phyloP scores from a whole-genome alignment of 768 basidiomycete species.

The Leccinum disarticulatum region DNA sequence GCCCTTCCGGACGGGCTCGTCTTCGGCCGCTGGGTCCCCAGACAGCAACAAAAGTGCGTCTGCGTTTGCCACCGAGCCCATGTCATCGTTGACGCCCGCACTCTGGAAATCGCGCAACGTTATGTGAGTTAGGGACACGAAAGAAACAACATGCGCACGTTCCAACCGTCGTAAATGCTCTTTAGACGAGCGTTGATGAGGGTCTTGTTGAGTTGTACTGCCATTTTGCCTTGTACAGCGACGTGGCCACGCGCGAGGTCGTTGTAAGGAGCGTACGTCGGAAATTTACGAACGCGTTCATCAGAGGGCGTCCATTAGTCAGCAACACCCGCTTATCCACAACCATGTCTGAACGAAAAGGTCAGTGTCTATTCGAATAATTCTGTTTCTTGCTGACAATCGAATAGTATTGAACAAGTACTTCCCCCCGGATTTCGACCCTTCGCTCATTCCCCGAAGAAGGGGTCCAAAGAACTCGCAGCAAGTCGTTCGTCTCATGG shows the following conservation, averaged over 20 bases:
- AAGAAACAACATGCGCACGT: slow-evolving; percentile 39
- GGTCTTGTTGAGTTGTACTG: slow-evolving; percentile 69
- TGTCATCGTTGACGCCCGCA: slow-evolving; percentile 70
- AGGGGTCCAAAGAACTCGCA: slow-evolving; percentile 92
- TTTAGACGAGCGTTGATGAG: slow-evolving; percentile 57
- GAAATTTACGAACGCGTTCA: slow-evolving; percentile 36
- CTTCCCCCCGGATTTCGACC: slow-evolving; percentile 98
- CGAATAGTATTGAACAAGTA: slow-evolving; percentile 85
- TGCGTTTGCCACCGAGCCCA: slow-evolving; percentile 60
- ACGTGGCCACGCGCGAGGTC: slow-evolving; percentile 15
- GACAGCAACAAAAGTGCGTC: slow-evolving; percentile 73
- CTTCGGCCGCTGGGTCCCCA: slow-evolving; percentile 80
- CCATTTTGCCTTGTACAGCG: slow-evolving; percentile 41
- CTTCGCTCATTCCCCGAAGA: slow-evolving; percentile 89
- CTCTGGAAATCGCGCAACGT: slow-evolving; percentile 40
- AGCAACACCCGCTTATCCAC: slow-evolving; percentile 23
- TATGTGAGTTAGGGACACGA: slow-evolving; percentile 16
- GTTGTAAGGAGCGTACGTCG: slow-evolving; percentile 18
- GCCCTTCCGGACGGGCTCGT: slow-evolving; percentile 88
- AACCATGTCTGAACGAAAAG: slow-evolving; percentile 84
- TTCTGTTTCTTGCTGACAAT: slow-evolving; percentile 3
- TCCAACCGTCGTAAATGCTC: slow-evolving; percentile 62
- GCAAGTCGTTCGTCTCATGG: slow-evolving; percentile 98
- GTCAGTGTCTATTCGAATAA: slow-evolving; percentile 33
- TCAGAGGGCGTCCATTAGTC: slow-evolving; percentile 26